These are phyloP conservation scores for Craterostigma plantagineum DNA, from an alignment of 257 asterid species.

Conservation along the genomic window DNA sequence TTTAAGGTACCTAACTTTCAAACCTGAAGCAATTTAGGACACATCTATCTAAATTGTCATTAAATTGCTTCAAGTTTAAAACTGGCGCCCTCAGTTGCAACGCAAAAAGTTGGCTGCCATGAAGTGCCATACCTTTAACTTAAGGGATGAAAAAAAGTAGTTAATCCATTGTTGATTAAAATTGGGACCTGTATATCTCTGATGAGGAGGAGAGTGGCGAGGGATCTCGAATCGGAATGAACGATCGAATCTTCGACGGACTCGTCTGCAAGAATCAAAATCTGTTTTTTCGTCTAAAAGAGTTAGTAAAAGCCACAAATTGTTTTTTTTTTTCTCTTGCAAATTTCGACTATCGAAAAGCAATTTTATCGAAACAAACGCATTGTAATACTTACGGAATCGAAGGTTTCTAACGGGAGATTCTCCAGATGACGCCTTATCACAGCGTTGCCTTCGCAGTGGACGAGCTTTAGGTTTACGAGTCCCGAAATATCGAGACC, in stretches of 20 bases:
- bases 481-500: slow-evolving; percentile 78
- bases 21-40: no score
- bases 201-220: slow-evolving; percentile 94
- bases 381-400: slow-evolving; percentile 53
- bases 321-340: no score
- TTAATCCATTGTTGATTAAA: not conserved
- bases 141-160: slow-evolving; percentile 8
- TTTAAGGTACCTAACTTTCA: no score
- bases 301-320: slow-evolving; percentile 45
- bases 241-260: slow-evolving; percentile 89
- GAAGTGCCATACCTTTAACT: not conserved
- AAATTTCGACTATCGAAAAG: no score
- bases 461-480: slow-evolving; percentile 68
- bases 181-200: slow-evolving; percentile 90
- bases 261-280: slow-evolving; percentile 96
- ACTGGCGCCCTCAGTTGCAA: no score
- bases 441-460: slow-evolving; percentile 86
- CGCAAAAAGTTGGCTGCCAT: slow-evolving; percentile 2
- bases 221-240: slow-evolving; percentile 90
- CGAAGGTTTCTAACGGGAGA: slow-evolving; percentile 91
- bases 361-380: no score
- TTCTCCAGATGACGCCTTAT: slow-evolving; percentile 82
- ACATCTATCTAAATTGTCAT: no score
- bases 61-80: no score
- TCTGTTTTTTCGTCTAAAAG: slow-evolving; percentile 37